Evolutionary conservation across 495 filamentous ascomycete species (phyloP), one percentile per base, ranked within the genome.

Genomic region (Glarea lozoyensis): DNA sequence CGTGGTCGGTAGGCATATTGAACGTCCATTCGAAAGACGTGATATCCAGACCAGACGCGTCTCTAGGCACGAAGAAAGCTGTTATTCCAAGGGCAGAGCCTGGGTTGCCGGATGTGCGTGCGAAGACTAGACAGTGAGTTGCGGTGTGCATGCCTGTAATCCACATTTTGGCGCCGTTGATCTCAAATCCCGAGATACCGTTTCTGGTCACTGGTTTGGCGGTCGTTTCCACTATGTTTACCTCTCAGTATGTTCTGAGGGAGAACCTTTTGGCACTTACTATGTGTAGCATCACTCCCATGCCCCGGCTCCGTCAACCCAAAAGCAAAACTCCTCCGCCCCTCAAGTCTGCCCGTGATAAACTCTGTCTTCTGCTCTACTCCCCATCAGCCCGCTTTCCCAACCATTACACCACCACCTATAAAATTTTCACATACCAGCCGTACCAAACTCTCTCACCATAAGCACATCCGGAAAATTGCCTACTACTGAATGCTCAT

Each of bases 1-100:
- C 50, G 50, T 79, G 75, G 48, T 81, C 71, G 15, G 74, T 78
- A 1, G 75, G 73, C 73, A 79, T 79, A 43, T 79, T 79, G 40
- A 77, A 64, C 13, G 74, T 79, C 66, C 72, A 79, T 48, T 81
- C 68, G 48, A 75, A 78, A 25, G 64, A 70, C 32, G 64, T 63
- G 10, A 78, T 60, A 15, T 55, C 59, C 9, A 78, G 46, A 1
- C 73, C 75, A 1, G 54, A 52, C 0, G 69, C 63, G 0, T 65
- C 46, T 17, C 58, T 50, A 2, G 74, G 72, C 9, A 76, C 66
- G 20, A 79, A 59, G 37, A 79, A 78, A 16, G 74, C 75, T 19
- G 70, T 74, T 15, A 81, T 78, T 3, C 74, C 75, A 17, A 52
- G 55, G 9, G 66, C 60, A 18, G 63, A 60, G 0, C 75, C 74